These are phyloP conservation scores for Helianthus annuus DNA, from an alignment of 129 eudicot genomes.

Conservation along the genomic window HanXRQr2.0-SUNRISE NC_035437.2:167251118-167251617, in stretches of 20 bases:
- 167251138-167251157: too few species aligned
- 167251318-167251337: slow-evolving; percentile 1
- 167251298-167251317: slow-evolving; percentile 13
- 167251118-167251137: too few species aligned
- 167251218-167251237: too few species aligned
- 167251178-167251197: too few species aligned
- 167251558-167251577: not conserved
- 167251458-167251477: not conserved
- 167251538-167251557: not conserved
- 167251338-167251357: slow-evolving; percentile 8
- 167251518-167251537: not conserved
- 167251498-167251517: slow-evolving; percentile 8
- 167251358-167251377: slow-evolving; percentile 19
- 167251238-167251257: not conserved
- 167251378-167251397: slow-evolving; percentile 24
- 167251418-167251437: slow-evolving; percentile 16
- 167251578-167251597: not conserved
- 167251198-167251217: too few species aligned
- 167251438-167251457: slow-evolving; percentile 10
- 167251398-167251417: slow-evolving; percentile 21
- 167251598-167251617: too few species aligned
- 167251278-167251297: slow-evolving; percentile 17
- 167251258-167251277: slow-evolving; percentile 37
- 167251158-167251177: too few species aligned
- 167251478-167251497: not conserved